A percentile compares a stretch with the other conserved stretches of the same genome.
phyloP scores from a whole-genome alignment of 306 rosid genomes.

The Inga leiocalycina region DNA sequence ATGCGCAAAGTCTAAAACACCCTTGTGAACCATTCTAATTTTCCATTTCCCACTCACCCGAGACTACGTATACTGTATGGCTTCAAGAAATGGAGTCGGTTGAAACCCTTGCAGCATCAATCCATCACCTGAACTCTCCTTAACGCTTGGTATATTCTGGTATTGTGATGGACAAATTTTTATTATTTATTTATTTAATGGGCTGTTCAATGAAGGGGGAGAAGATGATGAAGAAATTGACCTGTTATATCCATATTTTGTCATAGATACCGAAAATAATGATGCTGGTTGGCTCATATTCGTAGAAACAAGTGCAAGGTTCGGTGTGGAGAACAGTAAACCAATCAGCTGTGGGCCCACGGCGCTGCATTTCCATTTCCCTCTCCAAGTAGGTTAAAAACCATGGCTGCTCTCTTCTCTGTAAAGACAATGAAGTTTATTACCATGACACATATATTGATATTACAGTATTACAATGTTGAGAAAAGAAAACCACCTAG shows the following conservation, averaged over 20 bases:
- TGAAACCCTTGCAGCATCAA: neutral
- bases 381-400: neutral
- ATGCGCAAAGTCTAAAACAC: neutral
- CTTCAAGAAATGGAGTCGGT: neutral
- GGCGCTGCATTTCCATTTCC: neutral
- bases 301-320: neutral
- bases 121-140: conserved; percentile 40
- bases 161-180: neutral
- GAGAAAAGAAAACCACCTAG: neutral
- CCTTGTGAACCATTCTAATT: neutral
- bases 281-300: neutral
- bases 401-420: neutral
- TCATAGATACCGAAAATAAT: neutral
- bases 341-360: neutral
- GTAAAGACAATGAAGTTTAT: neutral
- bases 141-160: neutral
- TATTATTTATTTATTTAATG: neutral
- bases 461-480: neutral
- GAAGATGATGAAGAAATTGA: conserved; percentile 54
- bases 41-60: neutral
- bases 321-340: neutral
- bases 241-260: conserved; percentile 32
- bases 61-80: neutral
- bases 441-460: neutral
- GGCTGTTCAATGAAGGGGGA: conserved; percentile 42